These are phyloP conservation scores for Toxoplasma gondii DNA, from an alignment of 169 alveolate genomes.

Conservation along the genomic window DNA sequence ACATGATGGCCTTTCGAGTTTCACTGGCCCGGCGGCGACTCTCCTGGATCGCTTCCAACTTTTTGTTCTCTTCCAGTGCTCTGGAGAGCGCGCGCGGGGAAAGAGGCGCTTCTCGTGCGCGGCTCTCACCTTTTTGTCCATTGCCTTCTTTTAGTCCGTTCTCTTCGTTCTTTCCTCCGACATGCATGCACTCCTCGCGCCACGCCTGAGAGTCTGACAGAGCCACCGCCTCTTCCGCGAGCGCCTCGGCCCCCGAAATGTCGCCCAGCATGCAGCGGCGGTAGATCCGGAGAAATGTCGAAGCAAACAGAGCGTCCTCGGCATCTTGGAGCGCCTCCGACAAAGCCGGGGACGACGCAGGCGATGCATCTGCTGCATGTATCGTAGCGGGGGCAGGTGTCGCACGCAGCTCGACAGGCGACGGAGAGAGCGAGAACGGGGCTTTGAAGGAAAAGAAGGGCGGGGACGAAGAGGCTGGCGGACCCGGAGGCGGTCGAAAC, in stretches of 20 bases:
- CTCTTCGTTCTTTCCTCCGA: neutral
- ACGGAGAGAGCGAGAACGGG: neutral
- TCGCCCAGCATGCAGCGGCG: neutral
- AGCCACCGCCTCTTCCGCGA: neutral
- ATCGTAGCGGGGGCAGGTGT: neutral
- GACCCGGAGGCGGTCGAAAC: neutral
- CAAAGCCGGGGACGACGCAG: neutral
- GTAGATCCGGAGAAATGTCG: constrained; percentile 2
- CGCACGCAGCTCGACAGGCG: neutral
- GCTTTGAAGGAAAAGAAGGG: neutral
- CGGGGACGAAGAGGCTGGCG: neutral
- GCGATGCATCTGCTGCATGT: neutral
- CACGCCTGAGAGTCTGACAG: neutral
- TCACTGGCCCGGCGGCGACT: neutral
- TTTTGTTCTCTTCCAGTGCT: neutral
- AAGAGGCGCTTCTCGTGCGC: neutral
- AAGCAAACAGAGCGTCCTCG: neutral
- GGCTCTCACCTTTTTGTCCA: neutral
- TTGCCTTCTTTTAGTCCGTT: neutral
- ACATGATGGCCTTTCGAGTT: neutral
- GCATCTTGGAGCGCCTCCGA: neutral
- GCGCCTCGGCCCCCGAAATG: neutral
- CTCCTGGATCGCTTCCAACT: neutral
- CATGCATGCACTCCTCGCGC: neutral
- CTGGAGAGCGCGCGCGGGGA: neutral